These are phyloP conservation scores for Poterioochromonas sp. DNA, from an alignment of 352 stramenopile genomes.

Conservation along the genomic window DNA sequence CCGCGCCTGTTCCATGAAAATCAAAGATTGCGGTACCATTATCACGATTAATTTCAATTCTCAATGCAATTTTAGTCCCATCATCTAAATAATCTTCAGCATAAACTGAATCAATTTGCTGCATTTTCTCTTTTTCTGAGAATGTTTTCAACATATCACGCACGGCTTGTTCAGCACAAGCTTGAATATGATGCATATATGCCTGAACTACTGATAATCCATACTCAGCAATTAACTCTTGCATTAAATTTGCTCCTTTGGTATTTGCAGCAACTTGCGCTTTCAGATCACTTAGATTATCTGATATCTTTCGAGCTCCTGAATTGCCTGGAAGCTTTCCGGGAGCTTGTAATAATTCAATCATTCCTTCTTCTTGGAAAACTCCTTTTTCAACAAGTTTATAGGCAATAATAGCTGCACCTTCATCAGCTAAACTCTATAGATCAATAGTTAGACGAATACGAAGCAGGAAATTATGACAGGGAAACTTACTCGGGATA, in stretches of 20 bases:
- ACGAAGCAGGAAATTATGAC: conserved; percentile 4
- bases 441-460: conserved; percentile 34
- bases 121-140: conserved; percentile 34
- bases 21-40: conserved; percentile 85
- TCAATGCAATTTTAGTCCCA: conserved; percentile 88
- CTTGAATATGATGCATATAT: conserved; percentile 98
- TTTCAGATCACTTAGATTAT: conserved; percentile 93
- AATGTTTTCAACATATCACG: conserved; percentile 74
- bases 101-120: conserved; percentile 28
- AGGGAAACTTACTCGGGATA: background rate
- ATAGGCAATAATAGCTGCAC: conserved; percentile 96
- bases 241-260: conserved; percentile 84
- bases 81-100: conserved; percentile 98
- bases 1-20: conserved; percentile 88
- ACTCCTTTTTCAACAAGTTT: conserved; percentile 88
- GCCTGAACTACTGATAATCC: conserved; percentile 82
- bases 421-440: conserved; percentile 89
- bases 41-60: conserved; percentile 84
- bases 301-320: conserved; percentile 87
- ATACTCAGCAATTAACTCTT: conserved; percentile 74
- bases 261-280: conserved; percentile 97
- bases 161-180: conserved; percentile 86
- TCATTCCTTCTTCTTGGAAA: conserved; percentile 94
- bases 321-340: conserved; percentile 69
- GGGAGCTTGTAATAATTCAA: conserved; percentile 83